Conservation (phyloP, 176 grass and related monocot species). For the Zizania latifolia region DNA sequence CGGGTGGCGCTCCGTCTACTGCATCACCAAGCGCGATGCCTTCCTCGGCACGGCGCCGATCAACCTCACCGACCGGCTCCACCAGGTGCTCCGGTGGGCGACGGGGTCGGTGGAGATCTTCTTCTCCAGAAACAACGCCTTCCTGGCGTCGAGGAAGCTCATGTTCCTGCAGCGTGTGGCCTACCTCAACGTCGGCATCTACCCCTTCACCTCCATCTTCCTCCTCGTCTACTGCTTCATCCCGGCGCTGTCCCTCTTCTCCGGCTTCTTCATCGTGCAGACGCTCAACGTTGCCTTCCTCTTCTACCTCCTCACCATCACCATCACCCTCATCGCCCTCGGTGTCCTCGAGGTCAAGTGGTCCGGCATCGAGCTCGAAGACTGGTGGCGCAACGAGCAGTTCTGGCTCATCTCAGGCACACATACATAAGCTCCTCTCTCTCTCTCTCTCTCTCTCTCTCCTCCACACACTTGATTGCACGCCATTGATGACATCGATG, state of each 20-base stretch:
- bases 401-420: conserved; percentile 81
- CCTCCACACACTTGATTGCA: too few relatives aligned
- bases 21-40: conserved; percentile 89
- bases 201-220: conserved; percentile 26
- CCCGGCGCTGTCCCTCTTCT: conserved; percentile 97
- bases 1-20: conserved; percentile 92
- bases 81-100: conserved; percentile 96
- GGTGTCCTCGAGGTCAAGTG: conserved; percentile 93
- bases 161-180: conserved; percentile 70
- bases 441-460: background rate
- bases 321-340: conserved; percentile 66
- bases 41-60: conserved; percentile 93
- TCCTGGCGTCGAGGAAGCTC: conserved; percentile 59
- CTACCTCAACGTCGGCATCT: conserved; percentile 30
- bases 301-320: conserved; percentile 83
- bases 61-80: conserved; percentile 81
- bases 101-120: conserved; percentile 97
- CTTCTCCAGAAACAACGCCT: conserved; percentile 96
- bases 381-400: conserved; percentile 97
- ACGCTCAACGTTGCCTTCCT: conserved; percentile 87
- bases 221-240: conserved; percentile 88
- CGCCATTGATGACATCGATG: background rate
- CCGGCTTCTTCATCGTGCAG: conserved; percentile 91
- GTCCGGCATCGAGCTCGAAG: conserved; percentile 70
- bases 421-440: background rate